These are phyloP conservation scores for Peziza echinospora DNA, from an alignment of 495 filamentous ascomycete genomes.

Conservation along the genomic window DNA sequence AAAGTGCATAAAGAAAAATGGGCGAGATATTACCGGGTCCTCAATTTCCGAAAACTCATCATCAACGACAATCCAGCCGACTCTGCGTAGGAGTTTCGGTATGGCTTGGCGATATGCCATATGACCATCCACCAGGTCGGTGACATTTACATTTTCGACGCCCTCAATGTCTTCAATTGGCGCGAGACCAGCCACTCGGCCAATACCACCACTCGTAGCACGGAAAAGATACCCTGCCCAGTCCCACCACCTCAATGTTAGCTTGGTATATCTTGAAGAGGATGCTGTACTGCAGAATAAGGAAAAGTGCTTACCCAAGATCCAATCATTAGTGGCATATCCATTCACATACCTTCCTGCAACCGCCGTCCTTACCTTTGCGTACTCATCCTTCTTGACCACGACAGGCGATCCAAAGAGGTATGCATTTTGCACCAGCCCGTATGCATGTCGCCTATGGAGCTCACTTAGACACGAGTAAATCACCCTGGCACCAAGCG, in stretches of 20 bases:
- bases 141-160: slow-evolving; percentile 78
- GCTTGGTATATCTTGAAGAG: not conserved
- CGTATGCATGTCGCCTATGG: slow-evolving; percentile 64
- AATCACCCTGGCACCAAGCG: slow-evolving; percentile 78
- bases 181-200: slow-evolving; percentile 73
- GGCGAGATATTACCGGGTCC: slow-evolving; percentile 39
- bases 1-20: too few species aligned
- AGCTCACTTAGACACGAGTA: slow-evolving; percentile 81
- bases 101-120: slow-evolving; percentile 93
- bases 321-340: slow-evolving; percentile 91
- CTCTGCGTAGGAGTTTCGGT: slow-evolving; percentile 60
- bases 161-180: slow-evolving; percentile 54
- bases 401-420: slow-evolving; percentile 85
- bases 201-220: slow-evolving; percentile 77
- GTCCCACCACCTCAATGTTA: too few species aligned
- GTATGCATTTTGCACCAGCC: slow-evolving; percentile 86
- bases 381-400: slow-evolving; percentile 76
- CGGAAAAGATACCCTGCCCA: slow-evolving; percentile 70
- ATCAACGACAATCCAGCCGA: slow-evolving; percentile 73
- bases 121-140: slow-evolving; percentile 69
- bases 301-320: slow-evolving; percentile 31
- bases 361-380: slow-evolving; percentile 58
- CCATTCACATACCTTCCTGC: slow-evolving; percentile 85
- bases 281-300: not conserved
- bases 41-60: slow-evolving; percentile 96